phyloP scores from a whole-genome alignment of 1,284 basidiomycete species.

The Heterobasidion irregulare region DNA sequence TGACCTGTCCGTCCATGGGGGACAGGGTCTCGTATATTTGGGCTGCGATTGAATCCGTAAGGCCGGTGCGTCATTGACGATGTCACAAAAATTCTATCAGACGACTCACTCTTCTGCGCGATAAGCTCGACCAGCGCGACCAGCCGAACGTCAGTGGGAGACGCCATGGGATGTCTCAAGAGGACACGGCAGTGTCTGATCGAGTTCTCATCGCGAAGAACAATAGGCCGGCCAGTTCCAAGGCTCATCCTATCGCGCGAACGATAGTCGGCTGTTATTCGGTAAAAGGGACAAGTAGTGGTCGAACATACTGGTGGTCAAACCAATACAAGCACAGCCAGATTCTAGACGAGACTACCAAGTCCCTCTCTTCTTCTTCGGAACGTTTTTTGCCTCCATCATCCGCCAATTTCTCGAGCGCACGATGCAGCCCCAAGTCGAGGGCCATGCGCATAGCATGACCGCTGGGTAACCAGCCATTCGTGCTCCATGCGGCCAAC shows the following conservation, averaged over 20 bases:
- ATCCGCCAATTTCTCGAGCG: conserved; percentile 85
- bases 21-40: conserved; percentile 87
- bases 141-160: conserved; percentile 82
- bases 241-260: conserved; percentile 64
- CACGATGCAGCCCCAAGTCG: conserved; percentile 86
- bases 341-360: conserved; percentile 86
- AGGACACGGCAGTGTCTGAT: conserved; percentile 79
- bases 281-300: conserved; percentile 9
- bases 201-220: conserved; percentile 82
- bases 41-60: conserved; percentile 34
- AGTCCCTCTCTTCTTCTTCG: conserved; percentile 80
- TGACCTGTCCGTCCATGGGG: conserved; percentile 81
- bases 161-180: conserved; percentile 77
- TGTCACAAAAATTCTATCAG: not conserved
- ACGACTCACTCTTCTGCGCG: conserved; percentile 71
- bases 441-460: conserved; percentile 93
- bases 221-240: conserved; percentile 84
- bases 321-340: conserved; percentile 95
- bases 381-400: conserved; percentile 54
- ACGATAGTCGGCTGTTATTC: conserved; percentile 8
- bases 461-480: conserved; percentile 88
- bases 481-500: conserved; percentile 88
- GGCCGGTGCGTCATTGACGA: not conserved
- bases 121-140: conserved; percentile 85
- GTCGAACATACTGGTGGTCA: conserved; percentile 69